These are phyloP conservation scores for Calonectria ilicicola DNA, from an alignment of 2,329 filamentous ascomycete species.

Conservation along the genomic window DNA sequence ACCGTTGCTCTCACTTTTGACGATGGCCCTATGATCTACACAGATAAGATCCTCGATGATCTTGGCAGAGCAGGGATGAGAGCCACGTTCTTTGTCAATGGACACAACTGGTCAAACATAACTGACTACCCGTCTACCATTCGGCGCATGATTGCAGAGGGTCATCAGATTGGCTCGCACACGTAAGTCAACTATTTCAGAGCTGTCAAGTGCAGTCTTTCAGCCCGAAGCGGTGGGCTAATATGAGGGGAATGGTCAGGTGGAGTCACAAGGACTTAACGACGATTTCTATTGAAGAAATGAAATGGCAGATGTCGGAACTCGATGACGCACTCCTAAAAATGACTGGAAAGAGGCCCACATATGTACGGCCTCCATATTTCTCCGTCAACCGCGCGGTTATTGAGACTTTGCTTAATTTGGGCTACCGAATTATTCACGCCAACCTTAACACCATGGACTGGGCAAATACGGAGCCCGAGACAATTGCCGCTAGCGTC, in stretches of 20 bases:
- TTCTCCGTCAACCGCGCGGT: neutral
- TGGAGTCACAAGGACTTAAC: neutral
- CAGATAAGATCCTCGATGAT: neutral
- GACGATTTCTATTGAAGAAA: neutral
- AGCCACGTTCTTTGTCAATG: neutral
- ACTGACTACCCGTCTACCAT: neutral
- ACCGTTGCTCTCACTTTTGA: neutral
- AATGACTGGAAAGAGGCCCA: neutral
- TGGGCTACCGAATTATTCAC: neutral
- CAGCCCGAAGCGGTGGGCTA: rapidly evolving
- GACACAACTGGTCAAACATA: neutral
- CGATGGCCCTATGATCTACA: neutral
- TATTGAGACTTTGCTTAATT: neutral
- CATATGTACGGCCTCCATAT: neutral
- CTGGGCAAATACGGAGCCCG: neutral
- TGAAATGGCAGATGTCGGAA: neutral
- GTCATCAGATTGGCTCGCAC: neutral
- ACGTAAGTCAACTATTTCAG: neutral
- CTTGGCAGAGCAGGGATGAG: neutral
- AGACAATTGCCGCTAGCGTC: neutral
- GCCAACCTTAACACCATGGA: neutral
- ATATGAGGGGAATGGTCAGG: neutral
- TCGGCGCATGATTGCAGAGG: neutral
- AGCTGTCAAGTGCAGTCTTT: neutral
- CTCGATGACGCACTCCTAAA: neutral